Conservation (phyloP, 805 yeast genomes). For the Kazachstania taianensis region DNA sequence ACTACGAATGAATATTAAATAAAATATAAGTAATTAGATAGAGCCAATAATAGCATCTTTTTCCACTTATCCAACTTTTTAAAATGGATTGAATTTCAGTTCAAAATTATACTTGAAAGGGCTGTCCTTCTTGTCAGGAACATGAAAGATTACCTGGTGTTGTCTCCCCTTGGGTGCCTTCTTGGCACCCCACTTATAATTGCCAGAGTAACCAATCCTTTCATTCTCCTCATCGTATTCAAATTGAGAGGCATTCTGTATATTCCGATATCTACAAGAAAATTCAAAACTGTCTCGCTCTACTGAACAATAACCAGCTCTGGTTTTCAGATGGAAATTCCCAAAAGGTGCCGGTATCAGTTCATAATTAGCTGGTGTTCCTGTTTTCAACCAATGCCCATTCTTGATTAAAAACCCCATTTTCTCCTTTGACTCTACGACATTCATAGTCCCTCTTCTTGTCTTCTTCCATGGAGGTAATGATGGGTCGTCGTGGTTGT, state of each 20-base stretch:
- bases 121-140: slow-evolving; percentile 30
- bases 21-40: not conserved
- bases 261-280: slow-evolving; percentile 25
- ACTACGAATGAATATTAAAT: slow-evolving; percentile 2
- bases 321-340: slow-evolving; percentile 58
- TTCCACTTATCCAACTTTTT: too few species aligned
- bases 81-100: not conserved
- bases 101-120: slow-evolving; percentile 7
- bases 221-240: slow-evolving; percentile 35
- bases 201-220: slow-evolving; percentile 51
- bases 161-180: slow-evolving; percentile 34
- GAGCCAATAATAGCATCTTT: not conserved
- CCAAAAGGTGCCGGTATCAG: slow-evolving; percentile 53
- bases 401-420: slow-evolving; percentile 58
- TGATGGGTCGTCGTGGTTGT: slow-evolving; percentile 12
- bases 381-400: slow-evolving; percentile 74
- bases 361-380: slow-evolving; percentile 76
- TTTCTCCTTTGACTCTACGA: slow-evolving; percentile 25
- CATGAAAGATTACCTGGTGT: slow-evolving; percentile 38
- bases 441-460: slow-evolving; percentile 19
- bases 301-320: slow-evolving; percentile 66
- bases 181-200: slow-evolving; percentile 48
- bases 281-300: slow-evolving; percentile 21
- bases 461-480: not conserved
- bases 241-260: slow-evolving; percentile 44